Evolutionary conservation across 345 rosid species (phyloP), one percentile per base, ranked within the genome.

Genomic region (Anastatica hierochuntica): DNA sequence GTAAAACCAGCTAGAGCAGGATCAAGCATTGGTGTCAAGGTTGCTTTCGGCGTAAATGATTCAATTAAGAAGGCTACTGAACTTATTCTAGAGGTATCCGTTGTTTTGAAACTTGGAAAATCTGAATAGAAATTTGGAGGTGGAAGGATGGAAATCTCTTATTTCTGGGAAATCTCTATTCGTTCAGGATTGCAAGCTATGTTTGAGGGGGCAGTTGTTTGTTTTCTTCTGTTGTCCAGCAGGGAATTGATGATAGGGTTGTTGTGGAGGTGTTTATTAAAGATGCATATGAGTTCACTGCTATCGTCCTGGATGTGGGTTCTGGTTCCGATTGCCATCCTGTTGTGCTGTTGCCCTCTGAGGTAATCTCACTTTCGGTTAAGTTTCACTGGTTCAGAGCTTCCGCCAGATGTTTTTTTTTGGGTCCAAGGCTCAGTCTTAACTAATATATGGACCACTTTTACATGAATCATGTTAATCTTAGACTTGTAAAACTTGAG

Each of bases 1-100:
- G 98, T 90, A 34, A 90, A 90, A 73, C 98, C 98, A 49, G 74
- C 89, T 29, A 70, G 72, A 64, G 90, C 98, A 68, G 98, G 96
- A 43, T 90, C 96, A 64, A 90, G 96, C 70, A 84, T 90, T 72
- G 98, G 98, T 62, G 96, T 90, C 40, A 76, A 81, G 48, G 95
- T 90, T 69, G 95, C 92, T 59, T 82, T 84, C 58, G 98, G 98
- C 43, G 80, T 81, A 45, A 49, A 62, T 24, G 95, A 87, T 81
- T 73, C 98, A 41, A 73, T 90, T 15, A 59, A 70, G 62, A 90
- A 87, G 60, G 92, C 96, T 43, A 70, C 49, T 23, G 71, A 79
- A 42, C 63, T 90, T 47, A 82, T 87, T 68, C 72, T 51, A 33
- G 81, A 79, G 98, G 96, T 90, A 71, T 49, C 62, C 39, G 29